Conservation (phyloP, 192 early-diverging fungal species). For the Umbelopsis sp. region DNA sequence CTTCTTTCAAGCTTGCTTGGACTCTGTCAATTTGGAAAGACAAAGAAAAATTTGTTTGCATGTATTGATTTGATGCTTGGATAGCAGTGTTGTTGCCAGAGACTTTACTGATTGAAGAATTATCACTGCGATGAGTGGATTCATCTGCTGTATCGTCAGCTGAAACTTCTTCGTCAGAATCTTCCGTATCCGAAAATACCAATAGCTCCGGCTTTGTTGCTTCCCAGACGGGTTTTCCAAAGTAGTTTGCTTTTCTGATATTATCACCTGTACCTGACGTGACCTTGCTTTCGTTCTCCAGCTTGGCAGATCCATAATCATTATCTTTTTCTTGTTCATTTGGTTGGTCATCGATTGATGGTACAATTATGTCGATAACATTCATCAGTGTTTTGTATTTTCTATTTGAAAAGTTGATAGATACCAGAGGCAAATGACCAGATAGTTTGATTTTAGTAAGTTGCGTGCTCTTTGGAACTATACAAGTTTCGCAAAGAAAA, state of each 20-base stretch:
- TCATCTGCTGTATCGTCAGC: too few species aligned
- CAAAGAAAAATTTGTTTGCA: slow-evolving; percentile 51
- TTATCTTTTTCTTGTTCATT: neutral
- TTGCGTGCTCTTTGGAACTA: slow-evolving; percentile 65
- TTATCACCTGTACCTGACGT: neutral
- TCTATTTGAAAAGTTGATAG: slow-evolving; percentile 77
- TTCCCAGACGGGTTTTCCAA: slow-evolving; percentile 7
- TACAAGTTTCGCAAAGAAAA: slow-evolving; percentile 73
- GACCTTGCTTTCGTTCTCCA: too few species aligned
- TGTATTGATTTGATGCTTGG: slow-evolving; percentile 19
- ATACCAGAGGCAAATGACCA: slow-evolving; percentile 69
- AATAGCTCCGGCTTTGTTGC: neutral
- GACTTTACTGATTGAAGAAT: neutral
- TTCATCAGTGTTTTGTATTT: slow-evolving; percentile 85
- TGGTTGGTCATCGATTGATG: slow-evolving; percentile 11
- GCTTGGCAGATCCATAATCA: slow-evolving; percentile 1
- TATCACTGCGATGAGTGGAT: neutral
- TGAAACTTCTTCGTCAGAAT: neutral
- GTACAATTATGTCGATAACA: slow-evolving; percentile 67
- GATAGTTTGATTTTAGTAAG: slow-evolving; percentile 69
- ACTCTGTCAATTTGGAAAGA: slow-evolving; percentile 69
- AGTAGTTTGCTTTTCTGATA: neutral
- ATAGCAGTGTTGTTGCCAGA: neutral
- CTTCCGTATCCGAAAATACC: neutral
- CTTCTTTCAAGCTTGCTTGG: slow-evolving; percentile 61